Percentiles rank a stretch among this genome's conserved stretches.
Evolutionary conservation across 768 basidiomycete species (phyloP).

Genomic region (Lanmaoa rubissima): DNA sequence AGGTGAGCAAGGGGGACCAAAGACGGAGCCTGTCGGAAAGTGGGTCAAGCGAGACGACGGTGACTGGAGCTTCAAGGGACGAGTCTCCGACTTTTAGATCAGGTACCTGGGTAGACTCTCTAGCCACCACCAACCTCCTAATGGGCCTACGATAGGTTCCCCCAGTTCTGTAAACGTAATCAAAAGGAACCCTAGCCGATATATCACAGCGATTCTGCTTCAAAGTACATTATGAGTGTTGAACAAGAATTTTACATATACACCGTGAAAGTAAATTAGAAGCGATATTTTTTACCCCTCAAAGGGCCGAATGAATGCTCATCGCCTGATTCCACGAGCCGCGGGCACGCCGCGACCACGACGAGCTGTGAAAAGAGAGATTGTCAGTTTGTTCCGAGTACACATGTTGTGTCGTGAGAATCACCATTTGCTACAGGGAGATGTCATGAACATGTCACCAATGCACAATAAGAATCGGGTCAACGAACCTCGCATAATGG

Average conservation of each 20-base stretch:
- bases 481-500: constrained; percentile 91
- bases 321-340: constrained; percentile 79
- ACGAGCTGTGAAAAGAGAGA: constrained; percentile 53
- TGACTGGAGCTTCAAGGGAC: constrained; percentile 90
- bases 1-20: constrained; percentile 86
- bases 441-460: constrained; percentile 13
- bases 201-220: neutral
- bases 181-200: neutral
- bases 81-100: constrained; percentile 78
- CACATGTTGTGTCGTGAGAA: constrained; percentile 10
- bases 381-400: constrained; percentile 13
- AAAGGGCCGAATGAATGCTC: constrained; percentile 22
- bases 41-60: constrained; percentile 55
- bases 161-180: neutral
- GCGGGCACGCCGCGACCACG: constrained; percentile 83
- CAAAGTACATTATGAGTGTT: constrained; percentile 6
- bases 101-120: neutral
- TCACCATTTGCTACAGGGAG: constrained; percentile 69
- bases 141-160: neutral
- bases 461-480: constrained; percentile 4
- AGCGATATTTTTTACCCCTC: constrained; percentile 1
- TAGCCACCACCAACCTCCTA: neutral
- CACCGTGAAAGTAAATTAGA: constrained; percentile 11
- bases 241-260: constrained; percentile 17
- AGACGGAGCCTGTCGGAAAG: constrained; percentile 71